Percentiles rank a stretch among this genome's conserved stretches.
These are phyloP conservation scores for Linderniella brevidens DNA, from an alignment of 257 asterid species.

Conservation along the genomic window DNA sequence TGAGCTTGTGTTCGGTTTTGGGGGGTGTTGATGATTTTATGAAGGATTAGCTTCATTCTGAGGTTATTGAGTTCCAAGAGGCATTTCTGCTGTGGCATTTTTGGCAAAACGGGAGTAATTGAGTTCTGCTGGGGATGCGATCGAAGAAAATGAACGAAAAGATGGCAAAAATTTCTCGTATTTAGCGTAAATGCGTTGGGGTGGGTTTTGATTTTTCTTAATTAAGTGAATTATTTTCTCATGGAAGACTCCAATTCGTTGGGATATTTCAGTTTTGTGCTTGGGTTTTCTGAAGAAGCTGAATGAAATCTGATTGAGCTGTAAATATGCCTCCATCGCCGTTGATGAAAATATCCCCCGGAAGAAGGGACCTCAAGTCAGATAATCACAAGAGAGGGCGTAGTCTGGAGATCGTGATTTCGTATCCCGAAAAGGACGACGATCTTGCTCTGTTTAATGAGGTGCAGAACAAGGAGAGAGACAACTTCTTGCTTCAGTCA, in stretches of 20 bases:
- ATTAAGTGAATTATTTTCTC: constrained; percentile 10
- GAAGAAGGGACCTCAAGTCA: constrained; percentile 45
- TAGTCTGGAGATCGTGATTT: constrained; percentile 69
- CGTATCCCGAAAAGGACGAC: constrained; percentile 46
- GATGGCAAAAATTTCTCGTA: too few species aligned
- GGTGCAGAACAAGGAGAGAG: constrained; percentile 69
- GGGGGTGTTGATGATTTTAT: neutral
- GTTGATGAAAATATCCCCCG: constrained; percentile 59
- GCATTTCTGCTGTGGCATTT: constrained; percentile 15
- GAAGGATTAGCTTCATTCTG: constrained; percentile 7
- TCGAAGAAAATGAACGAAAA: too few species aligned
- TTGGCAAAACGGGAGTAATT: too few species aligned
- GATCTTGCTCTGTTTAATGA: constrained; percentile 92
- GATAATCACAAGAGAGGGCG: constrained; percentile 78
- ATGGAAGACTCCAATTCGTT: too few species aligned
- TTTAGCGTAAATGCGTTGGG: neutral
- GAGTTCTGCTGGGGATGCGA: too few species aligned
- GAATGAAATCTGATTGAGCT: constrained; percentile 9
- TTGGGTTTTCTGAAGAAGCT: too few species aligned
- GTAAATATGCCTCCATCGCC: constrained; percentile 81
- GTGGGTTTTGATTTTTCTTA: neutral
- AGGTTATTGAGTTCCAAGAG: constrained; percentile 8
- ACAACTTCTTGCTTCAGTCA: constrained; percentile 70
- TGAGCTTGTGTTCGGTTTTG: neutral
- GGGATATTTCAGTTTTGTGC: constrained; percentile 6